These are phyloP conservation scores for Gynostemma pentaphyllum DNA, from an alignment of 306 rosid species.

Conservation along the genomic window DNA sequence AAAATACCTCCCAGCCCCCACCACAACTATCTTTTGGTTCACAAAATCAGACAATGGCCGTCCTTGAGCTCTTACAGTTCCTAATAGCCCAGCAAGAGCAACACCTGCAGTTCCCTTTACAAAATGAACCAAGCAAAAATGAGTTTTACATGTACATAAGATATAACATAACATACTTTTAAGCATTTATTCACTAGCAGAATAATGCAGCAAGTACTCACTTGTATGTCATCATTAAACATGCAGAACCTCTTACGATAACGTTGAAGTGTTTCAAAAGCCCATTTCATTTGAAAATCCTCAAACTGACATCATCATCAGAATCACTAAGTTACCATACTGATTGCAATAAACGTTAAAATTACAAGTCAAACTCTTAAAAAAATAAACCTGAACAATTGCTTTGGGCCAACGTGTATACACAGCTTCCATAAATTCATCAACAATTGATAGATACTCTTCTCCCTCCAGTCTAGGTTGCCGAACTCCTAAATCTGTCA, in stretches of 20 bases:
- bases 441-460: conserved; percentile 81
- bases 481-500: conserved; percentile 91
- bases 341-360: conserved; percentile 12
- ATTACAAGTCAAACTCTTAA: conserved; percentile 7
- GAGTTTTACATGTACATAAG: not conserved
- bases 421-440: conserved; percentile 98
- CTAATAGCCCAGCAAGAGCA: conserved; percentile 97
- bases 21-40: conserved; percentile 91
- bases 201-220: conserved; percentile 24
- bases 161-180: not conserved
- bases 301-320: conserved; percentile 56
- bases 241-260: conserved; percentile 89
- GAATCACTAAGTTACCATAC: conserved; percentile 23
- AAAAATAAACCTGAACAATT: conserved; percentile 64
- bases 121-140: conserved; percentile 20
- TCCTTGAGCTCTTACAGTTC: conserved; percentile 94
- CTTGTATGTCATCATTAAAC: conserved; percentile 99
- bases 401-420: conserved; percentile 97
- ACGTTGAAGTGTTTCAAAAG: conserved; percentile 88
- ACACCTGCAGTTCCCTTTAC: conserved; percentile 97
- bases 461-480: conserved; percentile 98
- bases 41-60: conserved; percentile 68
- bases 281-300: conserved; percentile 99
- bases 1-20: conserved; percentile 95
- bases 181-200: conserved; percentile 6